Evolutionary conservation across 139 green algal genomes (phyloP), one percentile per base, ranked within the genome.

Genomic region (Limnomonas spitsbergensis): DNA sequence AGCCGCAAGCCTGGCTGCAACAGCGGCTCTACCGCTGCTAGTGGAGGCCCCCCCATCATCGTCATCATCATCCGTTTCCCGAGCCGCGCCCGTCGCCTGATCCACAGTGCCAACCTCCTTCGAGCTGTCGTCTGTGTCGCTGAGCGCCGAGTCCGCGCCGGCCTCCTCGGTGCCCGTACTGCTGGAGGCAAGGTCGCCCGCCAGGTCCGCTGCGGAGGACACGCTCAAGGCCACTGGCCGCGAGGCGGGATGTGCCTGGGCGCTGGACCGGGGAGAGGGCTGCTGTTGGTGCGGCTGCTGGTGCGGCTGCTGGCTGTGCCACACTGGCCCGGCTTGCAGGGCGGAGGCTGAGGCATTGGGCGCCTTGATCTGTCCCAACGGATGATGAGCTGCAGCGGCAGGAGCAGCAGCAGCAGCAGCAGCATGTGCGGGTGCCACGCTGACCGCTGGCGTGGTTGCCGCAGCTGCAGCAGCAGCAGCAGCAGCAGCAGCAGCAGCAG

Each of bases 51-150:
- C 56, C 9, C 7, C 56, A 31, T 9, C 32, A 3, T 83, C 78
- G 2, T 75, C 68, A 1, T 61, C 66, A 40, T 72, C 69, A 3
- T 68, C 75, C 53, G 74, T 79, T 38, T 67, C 40, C 29, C 74
- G 38, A 9, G 52, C 37, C 2, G 75, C 70, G 1, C 76, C 70
- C 2, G 76, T 79, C 2, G 76, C 80, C 70, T 82, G 76, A 40
- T 78, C 69, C 0, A 80, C 74, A 42, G 74, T 84, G 6, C 76
- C 76, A 14, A 82, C 80, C 70, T 85, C 53, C 71, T 81, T 70
- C 2, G 71, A 77, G 71, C 37, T 35, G 38, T 73, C 66, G 2
- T 32, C n/a, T 32, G 3, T 38, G 66, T 38, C 66, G 3, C 24
- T 14, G 34, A 73, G n/a, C 34, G 66, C 7, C 20, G 24, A 9